Base-by-base conservation (phyloP, 2,329 filamentous ascomycete species). In the Drechslerella dactyloides region DNA sequence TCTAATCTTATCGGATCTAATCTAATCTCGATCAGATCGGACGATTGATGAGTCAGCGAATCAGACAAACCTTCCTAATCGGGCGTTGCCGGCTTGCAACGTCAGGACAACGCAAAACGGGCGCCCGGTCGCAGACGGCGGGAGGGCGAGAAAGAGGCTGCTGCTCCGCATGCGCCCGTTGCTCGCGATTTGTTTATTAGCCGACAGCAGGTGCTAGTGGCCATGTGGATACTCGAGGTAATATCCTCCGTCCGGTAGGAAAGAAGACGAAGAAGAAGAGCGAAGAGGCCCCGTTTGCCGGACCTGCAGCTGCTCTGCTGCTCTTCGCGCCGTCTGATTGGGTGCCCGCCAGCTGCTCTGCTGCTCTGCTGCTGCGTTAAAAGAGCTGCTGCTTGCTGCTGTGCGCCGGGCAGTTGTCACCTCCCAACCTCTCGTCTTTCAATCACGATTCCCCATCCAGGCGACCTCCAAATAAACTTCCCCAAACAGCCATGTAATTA, bases 401-500 rank as follows among this genome's bases (percentile, higher is more conserved):
- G 19, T 23, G 15, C 46, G 46, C 4, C 46, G 3, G 37, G 13
- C 37, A 15, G 37, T 13, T 13, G 10, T 21, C 11, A 53, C 52
- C 40, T 65, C 68, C 68, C 68, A 72, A 72, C 68, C 68, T 72
- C 68, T 72, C 54, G 42, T 72, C 60, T 57, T 63, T 53, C 60
- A 65, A 59, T 68, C 68, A 72, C 60, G 55, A 65, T 60, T 60
- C 68, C 68, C 50, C 48, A 58, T 72, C 40, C 57, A 65, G 68
- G 48, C 40, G 42, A 42, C 56, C 30, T 54, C 68, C 68, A 72
- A 72, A 72, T 72, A 72, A 65, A 72, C 68, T 72, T 72, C 68
- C 68, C 60, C 68, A 72, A 72, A 61, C 55, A 72, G 68, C 60
- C 68, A 72, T 72, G 60, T 72, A 72, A 72, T 65, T 40, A 23